Base-by-base conservation (phyloP, 1,284 basidiomycete genomes). In the Ganoderma sinense region DNA sequence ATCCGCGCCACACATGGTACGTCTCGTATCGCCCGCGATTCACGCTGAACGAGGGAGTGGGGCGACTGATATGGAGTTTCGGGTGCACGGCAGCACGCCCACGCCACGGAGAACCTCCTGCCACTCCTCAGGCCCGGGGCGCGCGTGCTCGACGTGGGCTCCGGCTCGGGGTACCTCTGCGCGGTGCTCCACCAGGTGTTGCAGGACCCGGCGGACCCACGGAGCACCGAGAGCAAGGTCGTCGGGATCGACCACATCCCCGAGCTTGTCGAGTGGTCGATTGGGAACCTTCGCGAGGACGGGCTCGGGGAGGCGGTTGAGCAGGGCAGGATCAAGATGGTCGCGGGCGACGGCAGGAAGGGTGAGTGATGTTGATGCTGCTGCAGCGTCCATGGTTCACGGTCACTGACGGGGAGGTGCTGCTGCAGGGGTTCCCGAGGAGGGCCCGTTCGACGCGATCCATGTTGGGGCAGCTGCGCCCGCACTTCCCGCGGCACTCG, bases 401-500 rank as follows among this genome's bases (percentile, higher is more conserved):
- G 58, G 45, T 8, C 3, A 20, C 29, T 36, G 29, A 48, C 31
- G 29, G 33, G 33, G 39, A 45, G 48, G 6, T 36, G 31, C 59
- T 39, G n/a, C 39, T 55, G 45, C 41, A 71, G 67, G 70, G 13
- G 40, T 70, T 8, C 67, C 74, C 56, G 76, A 80, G 29, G 73
- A 87, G 48, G 96, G 89, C 0, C 95, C 95, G 0, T 98, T 93
- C 79, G 89, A 95, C 73, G 93, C 90, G 0, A 99, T 99, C 61
- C 97, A 99, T 76, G 97, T 99, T 26, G 97, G 97, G 5, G 97
- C 97, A 0, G 97, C 97, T 0, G 92, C 97, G 0, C 92, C 94
- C 0, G 85, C 78, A 0, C 82, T 96, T n/a, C 96, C 97, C 0
- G 79, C 88, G 43, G 79, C 86, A 0, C 86, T 99, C 0, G 79